Evolutionary conservation across 2,329 filamentous ascomycete species (phyloP).

Genomic region (Nemania abortiva): DNA sequence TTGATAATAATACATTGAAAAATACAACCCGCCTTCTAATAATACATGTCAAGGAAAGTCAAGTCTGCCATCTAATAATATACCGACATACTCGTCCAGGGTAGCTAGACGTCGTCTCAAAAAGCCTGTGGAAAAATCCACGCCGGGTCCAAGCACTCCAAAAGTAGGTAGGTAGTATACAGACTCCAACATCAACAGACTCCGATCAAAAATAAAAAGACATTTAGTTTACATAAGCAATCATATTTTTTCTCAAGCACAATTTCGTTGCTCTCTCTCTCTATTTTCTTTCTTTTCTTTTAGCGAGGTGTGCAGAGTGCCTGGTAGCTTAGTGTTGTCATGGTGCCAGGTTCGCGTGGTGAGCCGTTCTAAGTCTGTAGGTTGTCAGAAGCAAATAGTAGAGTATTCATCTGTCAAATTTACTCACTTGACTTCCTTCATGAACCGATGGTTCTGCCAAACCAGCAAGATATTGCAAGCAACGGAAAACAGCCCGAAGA

Average conservation of each 20-base stretch:
- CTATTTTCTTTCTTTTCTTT: not conserved
- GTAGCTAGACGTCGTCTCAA: too few relatives aligned
- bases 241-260: not conserved
- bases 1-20: too few relatives aligned
- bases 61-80: too few relatives aligned
- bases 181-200: too few relatives aligned
- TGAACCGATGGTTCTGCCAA: constrained; percentile 28
- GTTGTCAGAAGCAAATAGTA: constrained; percentile 16
- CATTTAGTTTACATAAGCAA: not conserved
- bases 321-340: not conserved
- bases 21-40: too few relatives aligned
- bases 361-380: constrained; percentile 8
- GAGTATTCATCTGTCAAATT: not conserved
- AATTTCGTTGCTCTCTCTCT: not conserved
- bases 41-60: too few relatives aligned
- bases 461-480: constrained; percentile 24
- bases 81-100: too few relatives aligned
- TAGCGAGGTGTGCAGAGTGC: not conserved
- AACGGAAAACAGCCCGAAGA: constrained; percentile 28
- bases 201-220: not conserved
- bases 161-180: too few relatives aligned
- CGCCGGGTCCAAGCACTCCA: too few relatives aligned
- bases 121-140: too few relatives aligned
- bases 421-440: constrained; percentile 27
- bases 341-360: constrained; percentile 6